Base-by-base conservation (phyloP, 1,284 basidiomycete genomes). In the Puccinia polysora region DNA sequence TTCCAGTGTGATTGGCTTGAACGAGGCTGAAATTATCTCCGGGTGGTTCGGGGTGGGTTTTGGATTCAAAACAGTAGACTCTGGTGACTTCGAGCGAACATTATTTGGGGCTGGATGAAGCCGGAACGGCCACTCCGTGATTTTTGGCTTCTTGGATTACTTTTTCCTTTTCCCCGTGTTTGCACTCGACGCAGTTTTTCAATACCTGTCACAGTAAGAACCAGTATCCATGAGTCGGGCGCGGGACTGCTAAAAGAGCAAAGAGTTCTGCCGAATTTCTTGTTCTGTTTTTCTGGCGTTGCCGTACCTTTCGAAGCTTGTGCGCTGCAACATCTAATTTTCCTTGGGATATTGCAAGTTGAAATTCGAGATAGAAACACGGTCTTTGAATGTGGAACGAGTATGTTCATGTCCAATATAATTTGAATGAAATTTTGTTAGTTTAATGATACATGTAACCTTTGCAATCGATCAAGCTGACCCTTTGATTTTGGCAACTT, bases 401-500 rank as follows among this genome's bases (percentile, higher is more conserved):
- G 32, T 28, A 12, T 40, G 59, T 30, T 45, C 28, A 7, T 47
- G 25, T 18, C 47, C 20, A 25, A 43, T 8, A 25, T 40, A 43
- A n/a, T n/a, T n/a, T 8, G 20, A 14, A 10, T 14, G 32, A 4
- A 6, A 28, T 12, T 10, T 23, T 53, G 20, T 20, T 23, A 23
- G 20, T 3, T 14, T 4, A n/a, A 55, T 4, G 25, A 25, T 7
- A n/a, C n/a, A n/a, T n/a, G n/a, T n/a, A n/a, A n/a, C n/a, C n/a
- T n/a, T n/a, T n/a, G 7, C 5, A 15, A 60, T 15, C 36, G 4
- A 12, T 59, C 1, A 20, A 47, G n/a, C 59, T 47, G 6, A 62
- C 59, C 59, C 59, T 62, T 62, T 62, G 34, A 62, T 62, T 32
- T 47, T 45, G 7, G 30, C 43, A n/a, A 62, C 40, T 8, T 62